Conservation (phyloP, 345 rosid genomes). For the Sonneratia alba region DNA sequence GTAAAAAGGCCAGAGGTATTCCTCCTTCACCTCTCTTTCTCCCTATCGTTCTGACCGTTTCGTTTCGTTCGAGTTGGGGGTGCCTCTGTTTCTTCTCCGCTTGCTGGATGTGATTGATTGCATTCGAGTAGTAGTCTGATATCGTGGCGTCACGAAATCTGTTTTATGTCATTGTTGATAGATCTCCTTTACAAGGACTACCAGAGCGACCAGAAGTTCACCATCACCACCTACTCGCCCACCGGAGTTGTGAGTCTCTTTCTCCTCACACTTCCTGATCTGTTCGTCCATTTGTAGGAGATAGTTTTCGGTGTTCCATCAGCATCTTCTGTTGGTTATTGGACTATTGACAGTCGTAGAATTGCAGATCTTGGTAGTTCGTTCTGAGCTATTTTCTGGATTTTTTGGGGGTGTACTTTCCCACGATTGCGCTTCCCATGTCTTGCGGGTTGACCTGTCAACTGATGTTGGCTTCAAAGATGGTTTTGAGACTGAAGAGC, state of each 20-base stretch:
- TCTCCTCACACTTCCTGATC: background rate
- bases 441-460: background rate
- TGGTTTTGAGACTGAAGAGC: background rate
- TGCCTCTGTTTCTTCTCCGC: background rate
- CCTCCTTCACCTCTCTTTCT: conserved; percentile 32
- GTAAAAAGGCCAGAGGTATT: conserved; percentile 76
- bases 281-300: background rate
- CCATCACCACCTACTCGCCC: conserved; percentile 66
- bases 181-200: conserved; percentile 91
- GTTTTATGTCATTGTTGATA: conserved; percentile 7
- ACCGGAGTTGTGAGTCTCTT: conserved; percentile 65
- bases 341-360: background rate
- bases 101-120: background rate
- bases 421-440: background rate
- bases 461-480: background rate
- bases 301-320: background rate
- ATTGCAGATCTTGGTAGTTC: background rate
- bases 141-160: background rate
- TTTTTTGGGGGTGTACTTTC: background rate
- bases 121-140: background rate
- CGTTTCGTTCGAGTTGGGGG: background rate
- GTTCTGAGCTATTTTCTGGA: background rate
- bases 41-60: conserved; percentile 20
- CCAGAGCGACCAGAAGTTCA: conserved; percentile 59
- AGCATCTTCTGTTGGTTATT: background rate